These are phyloP conservation scores for Paxillus ammoniavirescens DNA, from an alignment of 768 basidiomycete species.

Conservation along the genomic window DNA sequence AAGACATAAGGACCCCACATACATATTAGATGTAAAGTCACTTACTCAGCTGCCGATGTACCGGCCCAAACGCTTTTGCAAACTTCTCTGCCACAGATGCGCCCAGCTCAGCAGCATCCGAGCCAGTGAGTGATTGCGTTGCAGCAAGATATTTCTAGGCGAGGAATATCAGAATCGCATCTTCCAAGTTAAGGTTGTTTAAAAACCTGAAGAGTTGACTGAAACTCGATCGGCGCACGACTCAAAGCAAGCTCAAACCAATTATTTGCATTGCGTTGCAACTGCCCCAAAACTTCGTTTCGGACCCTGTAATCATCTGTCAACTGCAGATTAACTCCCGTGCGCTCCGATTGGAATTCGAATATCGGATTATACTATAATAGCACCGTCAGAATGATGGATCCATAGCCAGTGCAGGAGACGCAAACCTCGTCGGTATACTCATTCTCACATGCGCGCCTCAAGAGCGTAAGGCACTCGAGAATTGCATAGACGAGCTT, in stretches of 20 bases:
- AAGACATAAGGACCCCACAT: constrained; percentile 1
- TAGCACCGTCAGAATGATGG: not conserved
- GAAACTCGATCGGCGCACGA: constrained; percentile 88
- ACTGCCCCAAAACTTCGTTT: constrained; percentile 75
- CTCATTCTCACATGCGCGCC: constrained; percentile 88
- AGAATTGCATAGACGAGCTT: constrained; percentile 85
- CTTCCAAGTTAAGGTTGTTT: not conserved
- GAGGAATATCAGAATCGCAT: not conserved
- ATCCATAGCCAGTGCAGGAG: not conserved
- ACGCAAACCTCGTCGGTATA: constrained; percentile 78
- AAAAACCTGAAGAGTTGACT: constrained; percentile 84
- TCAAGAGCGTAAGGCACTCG: constrained; percentile 86
- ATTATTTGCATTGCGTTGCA: constrained; percentile 68
- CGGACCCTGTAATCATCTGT: constrained; percentile 85
- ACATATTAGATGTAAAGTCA: constrained; percentile 2
- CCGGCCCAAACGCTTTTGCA: constrained; percentile 76
- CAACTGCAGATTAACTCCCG: constrained; percentile 71
- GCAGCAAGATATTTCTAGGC: constrained; percentile 83
- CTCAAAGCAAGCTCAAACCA: constrained; percentile 90
- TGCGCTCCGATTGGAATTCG: constrained; percentile 78
- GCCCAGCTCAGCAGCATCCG: constrained; percentile 84
- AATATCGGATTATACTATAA: constrained; percentile 86
- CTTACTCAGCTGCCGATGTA: constrained; percentile 74
- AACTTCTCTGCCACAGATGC: constrained; percentile 87
- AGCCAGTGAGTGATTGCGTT: constrained; percentile 64